Evolutionary conservation across 352 stramenopile genomes (phyloP).

Genomic region (Phytophthora citrophthora): DNA sequence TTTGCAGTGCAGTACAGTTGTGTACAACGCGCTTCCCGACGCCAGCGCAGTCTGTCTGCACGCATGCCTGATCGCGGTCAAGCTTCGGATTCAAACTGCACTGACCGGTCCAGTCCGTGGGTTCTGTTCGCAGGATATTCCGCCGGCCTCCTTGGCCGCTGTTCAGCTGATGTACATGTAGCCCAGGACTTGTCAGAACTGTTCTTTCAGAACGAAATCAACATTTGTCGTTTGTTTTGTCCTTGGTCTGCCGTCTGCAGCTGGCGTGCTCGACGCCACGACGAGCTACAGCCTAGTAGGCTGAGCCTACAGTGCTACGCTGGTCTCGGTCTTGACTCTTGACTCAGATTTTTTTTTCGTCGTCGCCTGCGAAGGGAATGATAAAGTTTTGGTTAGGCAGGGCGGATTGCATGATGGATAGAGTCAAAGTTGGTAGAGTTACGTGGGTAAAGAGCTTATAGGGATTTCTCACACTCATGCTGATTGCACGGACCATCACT

Average conservation of each 20-base stretch:
- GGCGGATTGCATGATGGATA: background rate
- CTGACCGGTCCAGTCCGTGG: constrained; percentile 8
- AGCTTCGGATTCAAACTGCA: background rate
- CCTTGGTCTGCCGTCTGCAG: constrained; percentile 4
- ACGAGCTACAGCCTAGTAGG: constrained; percentile 12
- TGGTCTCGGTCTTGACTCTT: background rate
- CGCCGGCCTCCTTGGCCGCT: background rate
- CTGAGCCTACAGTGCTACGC: constrained; percentile 22
- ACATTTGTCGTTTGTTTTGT: background rate
- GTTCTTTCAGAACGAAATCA: background rate
- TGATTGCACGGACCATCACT: constrained; percentile 5
- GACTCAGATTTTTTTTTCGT: constrained; percentile 26
- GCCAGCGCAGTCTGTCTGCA: background rate
- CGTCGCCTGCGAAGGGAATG: constrained; percentile 11
- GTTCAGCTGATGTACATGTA: background rate
- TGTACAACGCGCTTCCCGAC: background rate
- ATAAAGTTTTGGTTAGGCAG: constrained; percentile 1
- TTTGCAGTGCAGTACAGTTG: constrained; percentile 1
- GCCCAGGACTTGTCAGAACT: no score
- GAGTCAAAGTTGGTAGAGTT: background rate
- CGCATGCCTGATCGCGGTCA: constrained; percentile 12
- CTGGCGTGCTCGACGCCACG: constrained; percentile 11
- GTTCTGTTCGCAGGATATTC: constrained; percentile 2
- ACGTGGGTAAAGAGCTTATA: constrained; percentile 6
- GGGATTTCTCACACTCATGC: constrained; percentile 4